Evolutionary conservation across 257 asterid genomes (phyloP), one percentile per base, ranked within the genome.

Genomic region (Solanum pimpinellifolium): DNA sequence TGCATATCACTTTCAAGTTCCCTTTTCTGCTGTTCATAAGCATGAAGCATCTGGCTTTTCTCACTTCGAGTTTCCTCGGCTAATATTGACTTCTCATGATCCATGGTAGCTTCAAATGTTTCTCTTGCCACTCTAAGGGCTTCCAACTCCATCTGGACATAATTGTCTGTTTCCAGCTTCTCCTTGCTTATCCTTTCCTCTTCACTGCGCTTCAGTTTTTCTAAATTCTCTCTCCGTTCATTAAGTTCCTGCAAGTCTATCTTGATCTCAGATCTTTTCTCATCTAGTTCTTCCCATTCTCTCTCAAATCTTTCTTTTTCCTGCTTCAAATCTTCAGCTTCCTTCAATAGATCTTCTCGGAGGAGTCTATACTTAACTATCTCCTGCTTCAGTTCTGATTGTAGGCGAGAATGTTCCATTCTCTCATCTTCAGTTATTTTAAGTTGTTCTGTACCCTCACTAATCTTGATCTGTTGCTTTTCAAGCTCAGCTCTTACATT

Each of bases 271-370:
- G 90, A 91, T 89, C 97, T 90, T 92, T 89, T 97, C 83, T 86
- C 93, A 88, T 97, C 99, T 65, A 97, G 93, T 90, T 91, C 97
- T 91, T 96, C 99, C 99, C 99, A 97, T 87, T 97, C 99, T 88
- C 92, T 94, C 91, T 97, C 99, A 88, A 97, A 97, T 86, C 90
- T 96, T 91, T 91, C 96, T 91, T 93, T 97, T 89, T 93, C 99
- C 84, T 87, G 94, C 93, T 94, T 97, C 89, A 97, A 90, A 86
- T 93, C 93, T 86, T 96, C 99, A 27, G 92, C 93, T 90, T 95
- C 98, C 92, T 94, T 92, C 89, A 88, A 74, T 23, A 97, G 94
- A 86, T 89, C 89, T 88, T 96, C 99, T 9, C 86, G 93, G 90
- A 93, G 98, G 87, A 86, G 89, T 88, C 98, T 91, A 88, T 89